Conservation (phyloP, 176 grass and related monocot species). For the Elaeis guineensis region DNA sequence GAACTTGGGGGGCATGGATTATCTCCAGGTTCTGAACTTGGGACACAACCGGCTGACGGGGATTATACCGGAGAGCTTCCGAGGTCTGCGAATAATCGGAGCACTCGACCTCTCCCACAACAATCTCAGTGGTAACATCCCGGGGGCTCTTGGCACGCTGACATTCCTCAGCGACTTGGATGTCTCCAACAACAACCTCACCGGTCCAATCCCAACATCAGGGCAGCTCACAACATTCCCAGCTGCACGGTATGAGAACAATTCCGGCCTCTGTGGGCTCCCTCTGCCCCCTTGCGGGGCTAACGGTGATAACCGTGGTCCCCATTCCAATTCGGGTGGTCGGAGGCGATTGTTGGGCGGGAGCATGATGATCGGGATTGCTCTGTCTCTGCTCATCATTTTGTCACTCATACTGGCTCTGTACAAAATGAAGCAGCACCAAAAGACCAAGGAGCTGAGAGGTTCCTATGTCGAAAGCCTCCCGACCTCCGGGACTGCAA, state of each 20-base stretch:
- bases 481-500: conserved; percentile 40
- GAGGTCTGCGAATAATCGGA: conserved; percentile 36
- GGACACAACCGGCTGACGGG: conserved; percentile 72
- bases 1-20: conserved; percentile 57
- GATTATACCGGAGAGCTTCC: conserved; percentile 49
- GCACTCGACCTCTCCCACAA: conserved; percentile 88
- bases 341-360: conserved; percentile 40
- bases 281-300: conserved; percentile 53
- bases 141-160: conserved; percentile 40
- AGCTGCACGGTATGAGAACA: conserved; percentile 58
- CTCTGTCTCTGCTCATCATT: conserved; percentile 53
- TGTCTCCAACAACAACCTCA: conserved; percentile 81
- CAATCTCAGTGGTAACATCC: conserved; percentile 54
- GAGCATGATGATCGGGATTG: conserved; percentile 61
- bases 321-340: background rate
- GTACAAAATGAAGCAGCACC: conserved; percentile 65
- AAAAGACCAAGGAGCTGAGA: conserved; percentile 44
- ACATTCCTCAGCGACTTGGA: conserved; percentile 64
- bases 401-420: conserved; percentile 47
- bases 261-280: conserved; percentile 70
- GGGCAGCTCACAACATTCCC: conserved; percentile 82
- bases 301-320: background rate
- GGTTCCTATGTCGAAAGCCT: conserved; percentile 67
- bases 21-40: conserved; percentile 74
- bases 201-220: conserved; percentile 53